These are phyloP conservation scores for Hyphopichia khmerensis DNA, from an alignment of 1,139 yeast species.

Conservation along the genomic window DNA sequence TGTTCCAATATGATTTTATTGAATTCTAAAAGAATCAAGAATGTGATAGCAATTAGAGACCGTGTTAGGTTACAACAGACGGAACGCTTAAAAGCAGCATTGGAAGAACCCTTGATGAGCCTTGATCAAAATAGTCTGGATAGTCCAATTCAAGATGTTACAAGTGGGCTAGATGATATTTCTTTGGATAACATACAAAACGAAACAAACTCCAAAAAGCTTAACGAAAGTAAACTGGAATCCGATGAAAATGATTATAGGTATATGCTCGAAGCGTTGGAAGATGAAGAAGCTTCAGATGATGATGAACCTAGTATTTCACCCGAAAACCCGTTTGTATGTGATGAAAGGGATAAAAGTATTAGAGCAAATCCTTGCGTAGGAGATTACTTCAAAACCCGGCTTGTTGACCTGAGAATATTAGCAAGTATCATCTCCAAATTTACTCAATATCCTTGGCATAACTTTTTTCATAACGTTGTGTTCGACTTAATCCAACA, in stretches of 20 bases:
- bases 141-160: constrained; percentile 23
- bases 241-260: constrained; percentile 8
- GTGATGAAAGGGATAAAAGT: constrained; percentile 30
- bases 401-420: constrained; percentile 40
- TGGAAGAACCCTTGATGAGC: constrained; percentile 23
- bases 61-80: constrained; percentile 31
- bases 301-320: constrained; percentile 50
- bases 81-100: constrained; percentile 31
- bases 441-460: constrained; percentile 46
- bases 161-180: constrained; percentile 40
- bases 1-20: constrained; percentile 50
- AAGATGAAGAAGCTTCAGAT: constrained; percentile 36
- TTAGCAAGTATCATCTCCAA: constrained; percentile 33
- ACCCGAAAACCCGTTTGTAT: constrained; percentile 49
- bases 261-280: constrained; percentile 15
- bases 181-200: constrained; percentile 32
- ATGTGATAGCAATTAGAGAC: constrained; percentile 37
- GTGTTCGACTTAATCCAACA: constrained; percentile 51
- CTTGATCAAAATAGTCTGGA: constrained; percentile 8
- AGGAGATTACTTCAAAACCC: constrained; percentile 46
- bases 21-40: constrained; percentile 38
- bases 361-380: constrained; percentile 39
- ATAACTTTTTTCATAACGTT: constrained; percentile 50
- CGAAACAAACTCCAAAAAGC: constrained; percentile 5
- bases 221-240: neutral